Conservation (phyloP, 495 filamentous ascomycete species). For the Aspergillus campestris region DNA sequence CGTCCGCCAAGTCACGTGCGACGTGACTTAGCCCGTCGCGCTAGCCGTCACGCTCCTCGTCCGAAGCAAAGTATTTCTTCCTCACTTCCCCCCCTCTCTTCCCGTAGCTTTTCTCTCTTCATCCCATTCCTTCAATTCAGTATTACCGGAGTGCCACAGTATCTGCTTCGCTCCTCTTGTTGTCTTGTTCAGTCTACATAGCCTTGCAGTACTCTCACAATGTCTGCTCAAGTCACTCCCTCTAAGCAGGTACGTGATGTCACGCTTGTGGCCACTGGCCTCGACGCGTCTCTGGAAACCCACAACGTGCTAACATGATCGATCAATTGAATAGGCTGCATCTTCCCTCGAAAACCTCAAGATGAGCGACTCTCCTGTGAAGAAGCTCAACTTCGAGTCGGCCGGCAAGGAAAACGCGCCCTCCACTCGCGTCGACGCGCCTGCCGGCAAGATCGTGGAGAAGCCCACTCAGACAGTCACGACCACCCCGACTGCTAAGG, state of each 20-base stretch:
- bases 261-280: slow-evolving; percentile 28
- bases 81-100: slow-evolving; percentile 11
- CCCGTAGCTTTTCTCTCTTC: slow-evolving; percentile 16
- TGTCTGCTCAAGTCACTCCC: slow-evolving; percentile 69
- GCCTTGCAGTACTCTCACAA: slow-evolving; percentile 26
- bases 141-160: slow-evolving; percentile 8
- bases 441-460: slow-evolving; percentile 42
- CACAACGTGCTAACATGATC: slow-evolving; percentile 16
- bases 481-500: slow-evolving; percentile 55
- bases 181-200: slow-evolving; percentile 4
- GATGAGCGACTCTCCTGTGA: slow-evolving; percentile 80
- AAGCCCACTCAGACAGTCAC: slow-evolving; percentile 37
- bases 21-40: slow-evolving; percentile 39
- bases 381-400: slow-evolving; percentile 73
- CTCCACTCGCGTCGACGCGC: slow-evolving; percentile 43
- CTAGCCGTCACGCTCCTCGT: slow-evolving; percentile 33
- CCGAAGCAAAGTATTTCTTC: slow-evolving; percentile 24
- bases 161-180: slow-evolving; percentile 14
- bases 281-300: slow-evolving; percentile 23
- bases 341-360: slow-evolving; percentile 79
- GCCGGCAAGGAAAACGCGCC: slow-evolving; percentile 78
- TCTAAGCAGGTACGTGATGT: slow-evolving; percentile 71
- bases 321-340: slow-evolving; percentile 52
- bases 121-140: slow-evolving; percentile 13
- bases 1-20: slow-evolving; percentile 31